A percentile compares a stretch with the other conserved stretches of the same genome.
phyloP scores from a whole-genome alignment of 495 filamentous ascomycete species.

The Neurospora tetrasperma region DNA sequence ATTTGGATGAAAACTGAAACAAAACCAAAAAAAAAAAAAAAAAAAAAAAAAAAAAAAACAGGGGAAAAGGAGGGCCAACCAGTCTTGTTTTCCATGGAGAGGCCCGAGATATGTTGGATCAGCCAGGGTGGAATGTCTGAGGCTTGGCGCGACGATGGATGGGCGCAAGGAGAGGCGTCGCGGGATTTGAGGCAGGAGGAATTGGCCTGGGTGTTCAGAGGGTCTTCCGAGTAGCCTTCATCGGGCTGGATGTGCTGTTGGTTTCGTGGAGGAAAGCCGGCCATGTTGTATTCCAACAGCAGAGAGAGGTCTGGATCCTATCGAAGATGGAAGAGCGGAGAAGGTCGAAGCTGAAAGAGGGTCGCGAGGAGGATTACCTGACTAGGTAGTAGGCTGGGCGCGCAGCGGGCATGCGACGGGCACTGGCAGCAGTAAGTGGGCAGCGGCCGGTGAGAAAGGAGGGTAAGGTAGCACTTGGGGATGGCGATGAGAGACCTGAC shows the following conservation, averaged over 20 bases:
- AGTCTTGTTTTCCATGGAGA: slow-evolving; percentile 37
- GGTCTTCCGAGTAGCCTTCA: slow-evolving; percentile 51
- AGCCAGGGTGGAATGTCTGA: slow-evolving; percentile 32
- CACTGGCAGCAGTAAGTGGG: background rate
- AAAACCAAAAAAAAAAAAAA: too few species aligned
- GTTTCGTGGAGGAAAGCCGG: slow-evolving; percentile 13
- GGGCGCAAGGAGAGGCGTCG: slow-evolving; percentile 13
- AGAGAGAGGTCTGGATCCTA: background rate
- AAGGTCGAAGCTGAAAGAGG: background rate
- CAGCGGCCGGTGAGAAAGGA: background rate
- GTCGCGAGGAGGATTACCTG: background rate
- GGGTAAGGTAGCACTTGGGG: background rate
- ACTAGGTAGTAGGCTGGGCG: background rate
- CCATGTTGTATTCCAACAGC: slow-evolving; percentile 4
- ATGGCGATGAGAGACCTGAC: background rate
- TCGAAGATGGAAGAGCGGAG: background rate
- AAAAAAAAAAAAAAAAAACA: too few species aligned
- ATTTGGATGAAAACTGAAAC: background rate
- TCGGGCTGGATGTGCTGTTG: slow-evolving; percentile 36
- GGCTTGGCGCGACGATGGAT: slow-evolving; percentile 17
- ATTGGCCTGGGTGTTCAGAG: slow-evolving; percentile 30
- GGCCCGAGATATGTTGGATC: slow-evolving; percentile 32
- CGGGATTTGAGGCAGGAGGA: slow-evolving; percentile 15
- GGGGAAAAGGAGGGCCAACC: slow-evolving; percentile 25
- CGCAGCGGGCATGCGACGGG: background rate